Conservation (phyloP, 768 basidiomycete genomes). For the Termitomyces sp. region DNA sequence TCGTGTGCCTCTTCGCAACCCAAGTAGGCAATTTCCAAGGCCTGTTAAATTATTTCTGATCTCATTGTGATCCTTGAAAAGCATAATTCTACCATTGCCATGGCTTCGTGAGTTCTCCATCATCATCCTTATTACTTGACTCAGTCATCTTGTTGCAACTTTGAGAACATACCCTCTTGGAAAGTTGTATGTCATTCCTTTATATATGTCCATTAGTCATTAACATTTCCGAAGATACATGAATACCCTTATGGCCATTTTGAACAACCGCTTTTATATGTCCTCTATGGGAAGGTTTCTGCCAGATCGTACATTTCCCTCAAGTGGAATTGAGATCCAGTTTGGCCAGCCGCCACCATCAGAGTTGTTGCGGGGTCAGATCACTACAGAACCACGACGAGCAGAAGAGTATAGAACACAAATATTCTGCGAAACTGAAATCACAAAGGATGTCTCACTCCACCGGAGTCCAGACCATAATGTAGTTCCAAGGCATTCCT, state of each 20-base stretch:
- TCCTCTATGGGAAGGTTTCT: too few species aligned
- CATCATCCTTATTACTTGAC: neutral
- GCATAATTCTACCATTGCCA: neutral
- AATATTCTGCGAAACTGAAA: slow-evolving; percentile 1
- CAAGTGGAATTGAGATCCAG: too few species aligned
- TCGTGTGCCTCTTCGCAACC: neutral
- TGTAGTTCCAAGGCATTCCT: neutral
- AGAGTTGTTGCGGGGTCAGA: too few species aligned
- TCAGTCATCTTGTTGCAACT: neutral
- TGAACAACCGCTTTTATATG: too few species aligned
- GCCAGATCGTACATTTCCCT: too few species aligned
- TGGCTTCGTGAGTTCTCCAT: slow-evolving; percentile 2
- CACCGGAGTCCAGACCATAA: too few species aligned
- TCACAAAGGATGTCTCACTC: neutral
- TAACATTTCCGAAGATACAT: too few species aligned
- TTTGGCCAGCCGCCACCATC: too few species aligned
- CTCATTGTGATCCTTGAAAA: neutral
- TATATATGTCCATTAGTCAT: too few species aligned
- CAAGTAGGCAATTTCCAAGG: neutral
- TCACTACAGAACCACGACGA: too few species aligned
- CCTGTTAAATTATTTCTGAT: neutral
- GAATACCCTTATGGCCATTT: too few species aligned
- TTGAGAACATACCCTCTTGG: slow-evolving; percentile 5
- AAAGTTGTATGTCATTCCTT: neutral
- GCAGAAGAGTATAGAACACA: neutral